Evolutionary conservation across 306 rosid species (phyloP).

Genomic region (Carpinus viminea): DNA sequence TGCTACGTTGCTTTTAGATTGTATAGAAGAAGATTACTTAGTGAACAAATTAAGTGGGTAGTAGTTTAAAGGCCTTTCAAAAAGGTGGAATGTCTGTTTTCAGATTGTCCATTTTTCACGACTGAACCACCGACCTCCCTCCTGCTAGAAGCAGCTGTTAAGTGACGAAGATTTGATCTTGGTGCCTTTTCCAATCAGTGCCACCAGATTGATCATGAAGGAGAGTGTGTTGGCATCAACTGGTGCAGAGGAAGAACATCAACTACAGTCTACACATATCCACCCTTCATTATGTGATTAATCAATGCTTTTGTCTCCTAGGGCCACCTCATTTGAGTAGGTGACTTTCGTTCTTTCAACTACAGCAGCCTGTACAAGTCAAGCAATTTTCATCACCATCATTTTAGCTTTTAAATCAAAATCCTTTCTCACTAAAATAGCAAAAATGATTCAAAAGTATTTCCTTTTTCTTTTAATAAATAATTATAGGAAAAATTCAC

Average conservation of each 20-base stretch:
- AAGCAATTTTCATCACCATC: background rate
- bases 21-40: conserved; percentile 41
- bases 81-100: conserved; percentile 61
- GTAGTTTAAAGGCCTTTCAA: conserved; percentile 55
- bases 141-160: conserved; percentile 5
- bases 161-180: background rate
- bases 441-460: background rate
- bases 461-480: no score
- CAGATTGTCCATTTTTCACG: conserved; percentile 32
- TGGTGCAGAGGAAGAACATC: background rate
- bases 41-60: conserved; percentile 50
- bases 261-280: background rate
- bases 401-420: background rate
- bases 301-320: background rate
- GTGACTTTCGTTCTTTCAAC: conserved; percentile 1
- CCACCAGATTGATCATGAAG: background rate
- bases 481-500: background rate
- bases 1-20: background rate
- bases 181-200: background rate
- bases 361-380: background rate
- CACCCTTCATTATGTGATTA: background rate
- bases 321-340: background rate
- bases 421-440: background rate
- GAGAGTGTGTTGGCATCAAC: background rate
- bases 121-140: conserved; percentile 44